Base-by-base conservation (phyloP, 768 basidiomycete genomes). In the Phallus indusiatus region DNA sequence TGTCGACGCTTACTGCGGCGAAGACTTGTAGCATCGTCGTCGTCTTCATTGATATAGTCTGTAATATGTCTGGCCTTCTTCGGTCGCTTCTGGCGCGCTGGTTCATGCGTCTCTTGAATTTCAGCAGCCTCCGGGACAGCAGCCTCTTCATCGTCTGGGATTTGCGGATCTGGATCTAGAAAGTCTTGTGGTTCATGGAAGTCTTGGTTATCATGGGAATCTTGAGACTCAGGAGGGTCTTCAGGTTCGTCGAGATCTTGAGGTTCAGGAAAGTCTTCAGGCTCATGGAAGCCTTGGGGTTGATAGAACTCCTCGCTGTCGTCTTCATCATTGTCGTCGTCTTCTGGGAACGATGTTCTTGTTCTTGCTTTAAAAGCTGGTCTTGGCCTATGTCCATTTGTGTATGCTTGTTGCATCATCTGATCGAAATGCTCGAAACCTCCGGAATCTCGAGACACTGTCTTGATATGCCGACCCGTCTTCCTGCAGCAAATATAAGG, bases 351-450 rank as follows among this genome's bases (percentile, higher is more conserved):
- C 22, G 60, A 48, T 20, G 56, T n/a, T 20, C 14, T 21, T 7
- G 16, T 28, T 36, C n/a, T 46, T 16, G 18, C 52, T 14, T 28
- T 33, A 16, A 35, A 37, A 24, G 36, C 22, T 12, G 56, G 47
- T 9, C 36, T 84, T 1, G 83, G 86, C 5, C 83, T 78, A n/a
- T 35, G 34, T 2, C 49, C 57, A 5, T 81, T 75, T 53, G 78
- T 78, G 71, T 86, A 85, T 1, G 79, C 86, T 65, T 87, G 85
- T 54, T 78, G 77, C 50, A 90, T 77, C 55, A 91, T 68, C 65
- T 88, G 79, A 57, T 86, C 86, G 68, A 90, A 90, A 0, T 83
- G 85, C 68, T 91, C 88, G 67, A 90, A 90, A 28, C 87, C 89
- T 69, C 90, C 89, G 22, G 86, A 86, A 67, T 81, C 82, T 64